phyloP scores from a whole-genome alignment of 108 stramenopile species.

The Cyclotella kingstonii region DNA sequence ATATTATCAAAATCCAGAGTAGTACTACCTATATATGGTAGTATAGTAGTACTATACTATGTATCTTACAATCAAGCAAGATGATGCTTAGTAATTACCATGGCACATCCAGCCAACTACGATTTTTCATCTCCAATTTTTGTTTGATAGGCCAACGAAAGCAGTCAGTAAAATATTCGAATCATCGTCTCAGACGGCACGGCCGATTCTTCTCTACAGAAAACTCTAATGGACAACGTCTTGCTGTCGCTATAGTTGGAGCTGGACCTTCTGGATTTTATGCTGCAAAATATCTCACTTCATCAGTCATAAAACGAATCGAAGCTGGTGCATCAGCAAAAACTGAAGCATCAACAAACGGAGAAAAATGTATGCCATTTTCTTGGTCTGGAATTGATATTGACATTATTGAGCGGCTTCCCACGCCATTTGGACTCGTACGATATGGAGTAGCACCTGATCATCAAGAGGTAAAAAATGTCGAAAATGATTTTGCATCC shows the following conservation, averaged over 20 bases:
- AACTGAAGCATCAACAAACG: no score
- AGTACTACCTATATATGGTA: no score
- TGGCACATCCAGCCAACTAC: no score
- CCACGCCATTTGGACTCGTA: constrained; percentile 94
- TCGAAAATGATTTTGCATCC: constrained; percentile 87
- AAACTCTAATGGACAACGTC: constrained; percentile 2
- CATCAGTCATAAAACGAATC: constrained; percentile 26
- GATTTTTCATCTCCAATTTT: background rate
- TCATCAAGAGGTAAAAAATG: constrained; percentile 98
- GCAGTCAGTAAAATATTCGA: no score
- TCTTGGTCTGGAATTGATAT: constrained; percentile 44
- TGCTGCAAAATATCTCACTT: constrained; percentile 91
- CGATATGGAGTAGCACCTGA: constrained; percentile 96
- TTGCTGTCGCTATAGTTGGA: constrained; percentile 69
- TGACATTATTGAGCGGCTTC: constrained; percentile 88
- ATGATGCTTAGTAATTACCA: no score
- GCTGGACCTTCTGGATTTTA: constrained; percentile 96
- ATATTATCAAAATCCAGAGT: no score
- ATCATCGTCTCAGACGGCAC: background rate
- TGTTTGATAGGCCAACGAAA: background rate
- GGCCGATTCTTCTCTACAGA: background rate
- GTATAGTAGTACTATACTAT: no score
- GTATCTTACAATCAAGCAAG: no score
- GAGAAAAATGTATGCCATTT: no score
- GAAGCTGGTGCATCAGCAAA: background rate